Conservation (phyloP, 345 rosid genomes). For the Pseudoturritis turrita region DNA sequence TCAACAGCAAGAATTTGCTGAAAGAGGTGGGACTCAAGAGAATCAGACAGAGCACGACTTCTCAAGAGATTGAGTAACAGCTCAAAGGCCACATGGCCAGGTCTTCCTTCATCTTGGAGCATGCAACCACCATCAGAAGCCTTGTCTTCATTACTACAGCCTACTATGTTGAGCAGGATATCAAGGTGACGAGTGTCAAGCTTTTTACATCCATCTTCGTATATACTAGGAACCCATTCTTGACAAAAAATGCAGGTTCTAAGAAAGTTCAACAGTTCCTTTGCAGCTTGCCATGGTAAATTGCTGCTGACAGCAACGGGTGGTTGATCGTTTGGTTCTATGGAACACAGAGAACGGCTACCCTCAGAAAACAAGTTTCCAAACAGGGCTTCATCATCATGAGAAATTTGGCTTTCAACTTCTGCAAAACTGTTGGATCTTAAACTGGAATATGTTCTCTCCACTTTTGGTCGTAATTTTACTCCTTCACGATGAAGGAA, state of each 20-base stretch:
- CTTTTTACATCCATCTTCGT: conserved; percentile 63
- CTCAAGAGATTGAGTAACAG: conserved; percentile 65
- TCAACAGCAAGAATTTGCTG: conserved; percentile 68
- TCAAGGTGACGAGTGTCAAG: conserved; percentile 62
- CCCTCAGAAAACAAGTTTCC: conserved; percentile 94
- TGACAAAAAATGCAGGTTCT: conserved; percentile 63
- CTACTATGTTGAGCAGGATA: conserved; percentile 64
- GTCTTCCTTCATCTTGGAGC: conserved; percentile 58
- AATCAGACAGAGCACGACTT: conserved; percentile 51
- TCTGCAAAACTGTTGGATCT: conserved; percentile 62
- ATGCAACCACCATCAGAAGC: conserved; percentile 40
- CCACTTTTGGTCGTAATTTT: conserved; percentile 65
- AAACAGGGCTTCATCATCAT: conserved; percentile 94
- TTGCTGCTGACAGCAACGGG: conserved; percentile 53
- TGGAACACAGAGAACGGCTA: conserved; percentile 62
- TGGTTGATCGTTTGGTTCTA: conserved; percentile 70
- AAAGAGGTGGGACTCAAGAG: conserved; percentile 72
- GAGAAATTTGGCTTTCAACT: conserved; percentile 68
- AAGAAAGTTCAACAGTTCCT: conserved; percentile 68
- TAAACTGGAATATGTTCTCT: conserved; percentile 54
- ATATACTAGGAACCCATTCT: conserved; percentile 65
- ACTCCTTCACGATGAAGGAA: conserved; percentile 80
- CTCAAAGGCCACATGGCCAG: conserved; percentile 63
- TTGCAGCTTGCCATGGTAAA: conserved; percentile 76
- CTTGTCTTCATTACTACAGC: conserved; percentile 50